A percentile compares a stretch with the other conserved stretches of the same genome.
Conservation (phyloP, 2,329 filamentous ascomycete genomes). For the Boeremia lycopersici region DNA sequence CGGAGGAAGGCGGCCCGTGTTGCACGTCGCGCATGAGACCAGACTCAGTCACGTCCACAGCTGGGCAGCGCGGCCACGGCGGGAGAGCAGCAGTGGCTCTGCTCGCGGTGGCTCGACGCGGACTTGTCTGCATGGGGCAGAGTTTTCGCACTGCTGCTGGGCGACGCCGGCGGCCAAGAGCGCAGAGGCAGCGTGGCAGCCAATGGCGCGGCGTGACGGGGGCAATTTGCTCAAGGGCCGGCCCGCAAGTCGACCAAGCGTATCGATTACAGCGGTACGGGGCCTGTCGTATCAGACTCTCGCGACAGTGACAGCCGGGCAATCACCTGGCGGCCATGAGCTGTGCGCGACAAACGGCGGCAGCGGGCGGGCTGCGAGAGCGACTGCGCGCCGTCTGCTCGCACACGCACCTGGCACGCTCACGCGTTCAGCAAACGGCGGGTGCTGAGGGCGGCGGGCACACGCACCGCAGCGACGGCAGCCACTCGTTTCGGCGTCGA, state of each 20-base stretch:
- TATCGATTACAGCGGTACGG: conserved; percentile 35
- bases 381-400: not conserved
- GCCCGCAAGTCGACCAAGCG: conserved; percentile 35
- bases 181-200: conserved; percentile 15
- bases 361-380: no score
- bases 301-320: not conserved
- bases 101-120: not conserved
- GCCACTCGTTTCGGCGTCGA: conserved; percentile 10
- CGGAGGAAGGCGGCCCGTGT: conserved; percentile 26
- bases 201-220: conserved; percentile 29
- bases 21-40: conserved; percentile 11
- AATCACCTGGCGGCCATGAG: not conserved
- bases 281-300: conserved; percentile 33
- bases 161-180: not conserved
- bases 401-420: not conserved
- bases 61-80: conserved; percentile 12
- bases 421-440: conserved; percentile 8
- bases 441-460: not conserved
- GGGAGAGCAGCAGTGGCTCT: conserved; percentile 15
- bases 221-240: conserved; percentile 38
- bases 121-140: conserved; percentile 29
- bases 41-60: conserved; percentile 6
- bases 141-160: conserved; percentile 21
- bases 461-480: conserved; percentile 4
- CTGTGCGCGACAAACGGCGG: conserved; percentile 8